A percentile compares a stretch with the other conserved stretches of the same genome.
phyloP scores from a whole-genome alignment of 2,329 filamentous ascomycete genomes.

The Nemania diffusa region DNA sequence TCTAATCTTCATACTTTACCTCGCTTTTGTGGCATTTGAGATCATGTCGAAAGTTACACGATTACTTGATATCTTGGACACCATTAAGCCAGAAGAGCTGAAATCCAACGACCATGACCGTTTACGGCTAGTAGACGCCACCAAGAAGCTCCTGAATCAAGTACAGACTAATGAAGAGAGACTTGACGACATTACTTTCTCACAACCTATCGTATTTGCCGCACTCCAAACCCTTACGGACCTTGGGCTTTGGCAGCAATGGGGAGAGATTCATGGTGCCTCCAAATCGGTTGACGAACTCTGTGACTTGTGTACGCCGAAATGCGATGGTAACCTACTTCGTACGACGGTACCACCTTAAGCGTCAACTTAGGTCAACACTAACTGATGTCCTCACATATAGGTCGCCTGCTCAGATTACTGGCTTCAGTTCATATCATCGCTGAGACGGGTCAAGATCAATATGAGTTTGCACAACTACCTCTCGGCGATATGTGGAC shows the following conservation, averaged over 20 bases:
- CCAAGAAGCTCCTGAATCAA: conserved; percentile 38
- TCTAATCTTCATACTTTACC: background rate
- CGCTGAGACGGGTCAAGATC: conserved; percentile 42
- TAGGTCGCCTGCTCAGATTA: conserved; percentile 41
- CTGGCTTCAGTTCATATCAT: conserved; percentile 40
- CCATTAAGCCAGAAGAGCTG: conserved; percentile 28
- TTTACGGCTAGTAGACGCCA: conserved; percentile 34
- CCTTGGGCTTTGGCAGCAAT: conserved; percentile 41
- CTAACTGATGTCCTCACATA: conserved; percentile 9
- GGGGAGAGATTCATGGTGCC: conserved; percentile 35
- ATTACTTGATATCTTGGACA: conserved; percentile 9
- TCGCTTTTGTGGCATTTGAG: background rate
- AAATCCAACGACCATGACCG: conserved; percentile 36
- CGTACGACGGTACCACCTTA: conserved; percentile 25
- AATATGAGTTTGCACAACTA: conserved; percentile 43
- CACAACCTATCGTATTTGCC: conserved; percentile 38
- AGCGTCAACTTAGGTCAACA: background rate
- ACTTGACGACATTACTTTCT: conserved; percentile 33
- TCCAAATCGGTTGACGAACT: conserved; percentile 38
- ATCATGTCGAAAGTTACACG: conserved; percentile 13
- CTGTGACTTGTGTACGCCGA: conserved; percentile 28
- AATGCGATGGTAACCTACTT: conserved; percentile 40
- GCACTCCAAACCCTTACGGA: conserved; percentile 38
- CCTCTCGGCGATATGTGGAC: conserved; percentile 43
- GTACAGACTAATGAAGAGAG: conserved; percentile 41